phyloP scores from a whole-genome alignment of 78 protist genomes.

The Bodo saltans region DNA sequence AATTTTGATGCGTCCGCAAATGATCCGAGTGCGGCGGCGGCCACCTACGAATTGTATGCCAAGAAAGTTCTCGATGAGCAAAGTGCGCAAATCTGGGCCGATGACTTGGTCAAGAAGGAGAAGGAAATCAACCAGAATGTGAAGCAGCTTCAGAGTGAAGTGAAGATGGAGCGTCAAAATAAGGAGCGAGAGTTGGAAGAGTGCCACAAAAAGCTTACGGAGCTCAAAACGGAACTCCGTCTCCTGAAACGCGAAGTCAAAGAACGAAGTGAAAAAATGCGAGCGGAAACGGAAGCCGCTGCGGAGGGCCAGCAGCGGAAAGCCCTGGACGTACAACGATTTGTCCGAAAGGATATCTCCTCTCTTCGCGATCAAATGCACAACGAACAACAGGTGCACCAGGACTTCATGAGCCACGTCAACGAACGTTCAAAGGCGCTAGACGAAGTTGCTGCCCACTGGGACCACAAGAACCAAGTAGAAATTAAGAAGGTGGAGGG shows the following conservation, averaged over 20 bases:
- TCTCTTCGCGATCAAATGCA: neutral
- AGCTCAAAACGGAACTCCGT: constrained; percentile 17
- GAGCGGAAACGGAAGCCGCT: constrained; percentile 15
- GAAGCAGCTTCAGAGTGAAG: constrained; percentile 22
- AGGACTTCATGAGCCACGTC: neutral
- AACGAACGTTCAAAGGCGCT: neutral
- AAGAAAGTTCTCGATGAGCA: neutral
- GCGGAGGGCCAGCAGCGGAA: constrained; percentile 20
- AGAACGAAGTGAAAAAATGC: neutral
- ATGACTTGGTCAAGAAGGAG: constrained; percentile 8
- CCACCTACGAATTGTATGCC: neutral
- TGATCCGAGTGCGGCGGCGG: neutral
- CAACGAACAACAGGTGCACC: neutral
- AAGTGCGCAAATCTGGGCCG: constrained; percentile 7
- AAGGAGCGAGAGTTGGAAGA: constrained; percentile 27
- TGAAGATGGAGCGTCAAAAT: neutral
- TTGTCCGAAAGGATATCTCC: neutral
- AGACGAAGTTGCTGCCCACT: constrained; percentile 2
- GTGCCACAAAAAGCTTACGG: constrained; percentile 1
- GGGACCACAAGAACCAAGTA: neutral
- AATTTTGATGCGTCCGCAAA: neutral
- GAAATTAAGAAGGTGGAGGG: neutral
- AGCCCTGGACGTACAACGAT: neutral
- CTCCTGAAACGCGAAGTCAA: neutral
- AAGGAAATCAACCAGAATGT: constrained; percentile 37